Evolutionary conservation across 495 filamentous ascomycete genomes (phyloP).

Genomic region (Podospora anserina): DNA sequence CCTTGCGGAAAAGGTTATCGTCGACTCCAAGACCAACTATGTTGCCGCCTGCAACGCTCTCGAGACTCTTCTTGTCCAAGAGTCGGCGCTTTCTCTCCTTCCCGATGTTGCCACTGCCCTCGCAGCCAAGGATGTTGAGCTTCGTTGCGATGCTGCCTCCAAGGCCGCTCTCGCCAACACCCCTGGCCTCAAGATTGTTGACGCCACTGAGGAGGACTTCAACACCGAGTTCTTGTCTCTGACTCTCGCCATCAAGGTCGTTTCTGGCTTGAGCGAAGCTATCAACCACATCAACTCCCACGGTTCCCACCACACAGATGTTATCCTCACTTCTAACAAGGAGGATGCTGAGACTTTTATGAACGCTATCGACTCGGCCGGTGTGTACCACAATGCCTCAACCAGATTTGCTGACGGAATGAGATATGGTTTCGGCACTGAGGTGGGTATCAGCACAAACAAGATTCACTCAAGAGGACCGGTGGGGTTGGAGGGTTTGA

Average conservation of each 20-base stretch:
- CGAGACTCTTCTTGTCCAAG: conserved; percentile 84
- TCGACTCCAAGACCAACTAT: conserved; percentile 92
- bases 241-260: conserved; percentile 77
- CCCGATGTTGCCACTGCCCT: conserved; percentile 69
- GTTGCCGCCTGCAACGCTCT: conserved; percentile 94
- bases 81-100: conserved; percentile 63
- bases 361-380: conserved; percentile 78
- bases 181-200: conserved; percentile 48
- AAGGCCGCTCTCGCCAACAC: conserved; percentile 56
- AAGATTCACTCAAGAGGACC: conserved; percentile 95
- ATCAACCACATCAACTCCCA: conserved; percentile 87
- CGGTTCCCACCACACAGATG: conserved; percentile 93
- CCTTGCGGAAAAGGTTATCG: conserved; percentile 70
- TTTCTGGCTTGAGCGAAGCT: conserved; percentile 64
- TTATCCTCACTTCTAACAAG: conserved; percentile 69
- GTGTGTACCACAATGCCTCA: conserved; percentile 96
- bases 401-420: conserved; percentile 94
- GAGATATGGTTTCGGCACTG: conserved; percentile 95
- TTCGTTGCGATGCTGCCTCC: conserved; percentile 74
- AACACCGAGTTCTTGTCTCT: conserved; percentile 87
- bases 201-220: conserved; percentile 67
- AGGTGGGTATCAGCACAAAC: conserved; percentile 97
- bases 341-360: conserved; percentile 74
- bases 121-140: conserved; percentile 69
- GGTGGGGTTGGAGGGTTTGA: conserved; percentile 89